Evolutionary conservation across 2,329 filamentous ascomycete species (phyloP).

Genomic region (Fusarium euwallaceae): DNA sequence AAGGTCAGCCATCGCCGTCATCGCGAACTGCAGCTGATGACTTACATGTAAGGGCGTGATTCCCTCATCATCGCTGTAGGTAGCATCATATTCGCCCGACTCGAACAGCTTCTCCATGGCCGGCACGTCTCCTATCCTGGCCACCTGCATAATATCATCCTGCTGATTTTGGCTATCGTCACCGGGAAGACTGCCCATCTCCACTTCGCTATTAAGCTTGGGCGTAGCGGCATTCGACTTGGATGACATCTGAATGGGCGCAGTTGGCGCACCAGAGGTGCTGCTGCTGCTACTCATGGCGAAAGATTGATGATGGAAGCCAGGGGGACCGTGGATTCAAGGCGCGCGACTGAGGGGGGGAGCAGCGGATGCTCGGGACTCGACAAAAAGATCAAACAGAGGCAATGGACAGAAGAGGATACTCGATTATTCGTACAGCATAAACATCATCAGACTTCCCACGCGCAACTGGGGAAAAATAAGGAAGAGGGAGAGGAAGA

Average conservation of each 20-base stretch:
- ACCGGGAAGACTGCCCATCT: constrained; percentile 64
- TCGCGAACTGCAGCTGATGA: constrained; percentile 28
- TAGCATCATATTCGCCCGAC: constrained; percentile 82
- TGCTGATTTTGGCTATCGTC: constrained; percentile 55
- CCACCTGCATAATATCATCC: constrained; percentile 95
- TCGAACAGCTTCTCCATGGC: constrained; percentile 93
- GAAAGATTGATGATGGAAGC: constrained; percentile 18
- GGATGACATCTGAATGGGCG: constrained; percentile 67
- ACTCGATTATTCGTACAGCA: constrained; percentile 35
- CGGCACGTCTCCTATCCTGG: constrained; percentile 85
- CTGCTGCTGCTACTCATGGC: constrained; percentile 59
- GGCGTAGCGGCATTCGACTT: constrained; percentile 68
- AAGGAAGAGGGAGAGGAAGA: constrained; percentile 2
- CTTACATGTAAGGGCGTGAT: constrained; percentile 95
- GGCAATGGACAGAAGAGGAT: constrained; percentile 11
- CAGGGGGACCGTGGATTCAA: constrained; percentile 16
- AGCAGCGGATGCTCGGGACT: constrained; percentile 1
- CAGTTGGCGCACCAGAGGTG: constrained; percentile 54
- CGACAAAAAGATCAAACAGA: background rate
- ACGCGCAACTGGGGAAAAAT: constrained; percentile 21
- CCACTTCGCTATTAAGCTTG: constrained; percentile 69
- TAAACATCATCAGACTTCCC: constrained; percentile 36
- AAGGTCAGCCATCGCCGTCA: constrained; percentile 24
- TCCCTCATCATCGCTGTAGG: constrained; percentile 88
- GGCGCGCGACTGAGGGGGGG: background rate